Evolutionary conservation across 345 rosid species (phyloP).

Genomic region (Euphorbia tirucalli): DNA sequence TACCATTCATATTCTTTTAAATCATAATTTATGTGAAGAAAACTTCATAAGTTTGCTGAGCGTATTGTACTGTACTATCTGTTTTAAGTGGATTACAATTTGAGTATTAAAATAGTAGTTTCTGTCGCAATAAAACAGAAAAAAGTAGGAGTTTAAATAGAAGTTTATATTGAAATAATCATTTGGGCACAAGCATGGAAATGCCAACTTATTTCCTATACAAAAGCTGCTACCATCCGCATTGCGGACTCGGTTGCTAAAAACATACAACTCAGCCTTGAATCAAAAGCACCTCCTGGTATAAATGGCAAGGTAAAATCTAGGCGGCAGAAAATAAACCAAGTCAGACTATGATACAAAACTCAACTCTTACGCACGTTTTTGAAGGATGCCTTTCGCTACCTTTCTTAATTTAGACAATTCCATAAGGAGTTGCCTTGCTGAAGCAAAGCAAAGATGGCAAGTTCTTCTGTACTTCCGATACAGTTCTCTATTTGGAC

Average conservation of each 20-base stretch:
- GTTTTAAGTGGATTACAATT: too few relatives aligned
- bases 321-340: not conserved
- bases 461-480: not conserved
- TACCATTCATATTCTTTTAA: constrained; percentile 11
- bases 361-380: not conserved
- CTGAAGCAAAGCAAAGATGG: not conserved
- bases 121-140: not conserved
- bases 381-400: not conserved
- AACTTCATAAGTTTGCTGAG: not conserved
- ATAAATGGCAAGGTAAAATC: not conserved
- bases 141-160: too few relatives aligned
- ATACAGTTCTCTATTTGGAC: constrained; percentile 30
- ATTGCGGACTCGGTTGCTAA: not conserved
- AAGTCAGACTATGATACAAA: not conserved
- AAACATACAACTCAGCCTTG: not conserved
- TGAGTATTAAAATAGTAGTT: not conserved
- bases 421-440: not conserved
- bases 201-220: not conserved
- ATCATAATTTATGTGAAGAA: not conserved
- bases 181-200: not conserved
- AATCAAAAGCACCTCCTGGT: not conserved
- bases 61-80: not conserved
- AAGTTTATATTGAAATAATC: not conserved
- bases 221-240: not conserved
- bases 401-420: not conserved